Base-by-base conservation (phyloP, 169 alveolate genomes). In the Theileria parva region DNA sequence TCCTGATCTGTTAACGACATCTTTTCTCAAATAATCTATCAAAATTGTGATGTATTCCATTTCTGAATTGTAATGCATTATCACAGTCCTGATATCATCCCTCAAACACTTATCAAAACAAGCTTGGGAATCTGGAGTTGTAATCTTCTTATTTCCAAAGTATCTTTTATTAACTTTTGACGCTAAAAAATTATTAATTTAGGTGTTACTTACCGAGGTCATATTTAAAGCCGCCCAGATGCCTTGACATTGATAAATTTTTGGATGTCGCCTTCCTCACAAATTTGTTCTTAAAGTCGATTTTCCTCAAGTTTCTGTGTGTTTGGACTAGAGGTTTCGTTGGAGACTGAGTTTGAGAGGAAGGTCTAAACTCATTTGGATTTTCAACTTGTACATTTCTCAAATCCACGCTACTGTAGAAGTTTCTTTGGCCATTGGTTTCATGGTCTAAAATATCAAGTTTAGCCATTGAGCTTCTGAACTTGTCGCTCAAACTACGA, bases 41-140 rank as follows among this genome's bases (percentile, higher is more conserved):
- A 80, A 72, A 63, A 80, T 64, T 64, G 64, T 86, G 23, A 89
- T 80, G 80, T 70, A 86, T 34, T 77, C 90, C 75, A 72, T 81
- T 87, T 75, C 88, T 32, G 83, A 77, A 74, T 70, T 80, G 84
- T 85, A 92, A 89, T 87, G 87, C 59, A 44, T 48, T 55, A 83
- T 67, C 34, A 87, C 91, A 32, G 61, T 72, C 28, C 90, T 88
- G 39, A 89, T 93, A 78, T 80, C 92, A 27, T 86, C 88, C 57
- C 86, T 70, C 48, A 80, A 86, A 27, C 75, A 74, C 23, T 68
- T 69, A 73, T 91, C 70, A 75, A 91, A 92, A 8, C 80, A 39
- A 17, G 86, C 75, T 32, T 81, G 85, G 4, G 86, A 70, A 25
- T 89, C 91, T 37, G 74, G 23, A 13, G 68, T 71, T 48, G 37